Evolutionary conservation across 1,139 yeast species (phyloP).

Genomic region (Zygotorulaspora mrakii): DNA sequence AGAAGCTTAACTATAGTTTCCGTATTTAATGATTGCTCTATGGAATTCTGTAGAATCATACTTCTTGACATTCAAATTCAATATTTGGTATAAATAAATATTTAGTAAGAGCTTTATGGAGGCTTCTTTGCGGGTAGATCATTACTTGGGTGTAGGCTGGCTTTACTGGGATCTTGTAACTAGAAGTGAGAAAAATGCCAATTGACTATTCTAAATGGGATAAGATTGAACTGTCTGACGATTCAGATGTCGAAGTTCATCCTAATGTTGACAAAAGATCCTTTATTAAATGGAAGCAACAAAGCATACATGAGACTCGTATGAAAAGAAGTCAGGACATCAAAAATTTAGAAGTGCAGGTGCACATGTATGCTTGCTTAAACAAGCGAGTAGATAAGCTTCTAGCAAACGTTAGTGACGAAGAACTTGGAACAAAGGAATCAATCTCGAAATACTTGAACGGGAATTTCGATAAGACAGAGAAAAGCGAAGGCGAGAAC

Average conservation of each 20-base stretch:
- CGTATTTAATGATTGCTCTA: slow-evolving; percentile 2
- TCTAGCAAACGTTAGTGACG: slow-evolving; percentile 38
- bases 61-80: too few relatives aligned
- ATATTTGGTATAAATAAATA: neutral
- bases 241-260: slow-evolving; percentile 93
- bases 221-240: slow-evolving; percentile 90
- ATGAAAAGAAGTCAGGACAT: slow-evolving; percentile 74
- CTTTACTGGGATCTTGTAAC: too few relatives aligned
- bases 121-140: too few relatives aligned
- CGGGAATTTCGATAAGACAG: slow-evolving; percentile 52
- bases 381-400: slow-evolving; percentile 68
- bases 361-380: slow-evolving; percentile 70
- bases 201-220: slow-evolving; percentile 98
- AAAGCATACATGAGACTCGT: slow-evolving; percentile 93
- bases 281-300: slow-evolving; percentile 93
- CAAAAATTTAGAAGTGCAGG: slow-evolving; percentile 67
- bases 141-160: too few relatives aligned
- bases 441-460: slow-evolving; percentile 45
- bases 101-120: neutral
- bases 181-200: slow-evolving; percentile 57
- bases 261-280: slow-evolving; percentile 96
- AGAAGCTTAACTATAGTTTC: neutral
- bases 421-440: slow-evolving; percentile 42
- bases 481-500: slow-evolving; percentile 52
- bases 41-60: slow-evolving; percentile 3